Conservation (phyloP, 2,329 filamentous ascomycete genomes). For the Fusarium sp. region DNA sequence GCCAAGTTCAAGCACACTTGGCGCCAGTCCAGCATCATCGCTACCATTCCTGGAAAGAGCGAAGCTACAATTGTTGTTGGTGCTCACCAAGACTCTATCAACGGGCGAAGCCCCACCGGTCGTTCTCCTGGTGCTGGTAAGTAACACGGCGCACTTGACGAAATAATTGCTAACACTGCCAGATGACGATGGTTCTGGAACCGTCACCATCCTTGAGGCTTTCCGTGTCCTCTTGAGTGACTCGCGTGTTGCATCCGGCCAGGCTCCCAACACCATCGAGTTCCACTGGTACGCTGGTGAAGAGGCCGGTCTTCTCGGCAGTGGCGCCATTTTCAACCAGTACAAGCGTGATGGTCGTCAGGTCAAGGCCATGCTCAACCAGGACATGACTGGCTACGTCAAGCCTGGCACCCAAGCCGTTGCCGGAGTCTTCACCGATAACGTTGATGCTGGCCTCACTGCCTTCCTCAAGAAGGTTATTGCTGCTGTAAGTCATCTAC, state of each 20-base stretch:
- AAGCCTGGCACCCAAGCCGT: conserved; percentile 45
- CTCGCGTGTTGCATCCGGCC: conserved; percentile 69
- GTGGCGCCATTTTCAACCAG: conserved; percentile 62
- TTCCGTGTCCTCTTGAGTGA: conserved; percentile 76
- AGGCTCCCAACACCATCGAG: conserved; percentile 77
- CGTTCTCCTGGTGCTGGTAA: conserved; percentile 41
- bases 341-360: conserved; percentile 50
- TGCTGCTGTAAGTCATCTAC: conserved; percentile 25
- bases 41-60: conserved; percentile 79
- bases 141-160: fast-evolving
- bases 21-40: conserved; percentile 82
- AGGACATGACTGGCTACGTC: conserved; percentile 59
- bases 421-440: conserved; percentile 56
- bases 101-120: conserved; percentile 51
- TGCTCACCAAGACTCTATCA: conserved; percentile 85
- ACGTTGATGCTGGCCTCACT: conserved; percentile 52
- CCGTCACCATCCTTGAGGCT: conserved; percentile 80
- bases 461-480: conserved; percentile 55
- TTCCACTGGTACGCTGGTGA: conserved; percentile 91
- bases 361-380: conserved; percentile 58
- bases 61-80: conserved; percentile 81
- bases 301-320: conserved; percentile 82
- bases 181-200: conserved; percentile 45
- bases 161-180: background rate
- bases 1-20: conserved; percentile 76